Percentiles rank a stretch among this genome's conserved stretches.
Evolutionary conservation across 495 filamentous ascomycete species (phyloP).

Genomic region (Sabuloglossum arenarium): DNA sequence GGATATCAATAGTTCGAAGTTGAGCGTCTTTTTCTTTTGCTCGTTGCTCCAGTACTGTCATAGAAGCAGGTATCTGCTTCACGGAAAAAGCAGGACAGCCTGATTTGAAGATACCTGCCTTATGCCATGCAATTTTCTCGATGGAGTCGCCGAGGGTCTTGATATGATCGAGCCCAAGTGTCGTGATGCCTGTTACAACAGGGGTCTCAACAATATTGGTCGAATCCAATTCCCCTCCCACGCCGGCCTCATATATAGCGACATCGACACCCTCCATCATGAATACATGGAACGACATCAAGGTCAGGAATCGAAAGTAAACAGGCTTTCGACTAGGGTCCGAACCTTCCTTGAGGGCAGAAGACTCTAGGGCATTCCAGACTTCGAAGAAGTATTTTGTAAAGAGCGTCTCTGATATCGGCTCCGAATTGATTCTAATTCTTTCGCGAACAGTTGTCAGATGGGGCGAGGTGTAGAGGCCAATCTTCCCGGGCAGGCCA

Average conservation of each 20-base stretch:
- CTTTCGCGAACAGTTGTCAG: slow-evolving; percentile 39
- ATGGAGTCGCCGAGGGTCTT: slow-evolving; percentile 25
- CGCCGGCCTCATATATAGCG: slow-evolving; percentile 27
- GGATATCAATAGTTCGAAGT: background rate
- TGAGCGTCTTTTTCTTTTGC: slow-evolving; percentile 8
- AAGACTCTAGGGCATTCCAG: slow-evolving; percentile 30
- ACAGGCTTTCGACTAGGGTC: background rate
- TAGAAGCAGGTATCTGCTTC: slow-evolving; percentile 1
- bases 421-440: slow-evolving; percentile 34
- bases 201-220: slow-evolving; percentile 23
- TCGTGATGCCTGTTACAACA: slow-evolving; percentile 20
- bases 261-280: slow-evolving; percentile 18
- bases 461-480: slow-evolving; percentile 48
- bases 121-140: slow-evolving; percentile 31
- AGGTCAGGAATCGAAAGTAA: slow-evolving; percentile 21
- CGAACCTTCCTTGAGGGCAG: background rate
- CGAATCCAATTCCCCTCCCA: slow-evolving; percentile 29
- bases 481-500: slow-evolving; percentile 25
- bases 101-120: slow-evolving; percentile 26
- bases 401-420: slow-evolving; percentile 30
- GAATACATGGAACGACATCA: slow-evolving; percentile 26
- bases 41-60: slow-evolving; percentile 7
- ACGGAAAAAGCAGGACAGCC: slow-evolving; percentile 21
- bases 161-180: slow-evolving; percentile 29
- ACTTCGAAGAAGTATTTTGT: slow-evolving; percentile 43